Evolutionary conservation across 495 filamentous ascomycete species (phyloP).

Genomic region (Neurospora intermedia): DNA sequence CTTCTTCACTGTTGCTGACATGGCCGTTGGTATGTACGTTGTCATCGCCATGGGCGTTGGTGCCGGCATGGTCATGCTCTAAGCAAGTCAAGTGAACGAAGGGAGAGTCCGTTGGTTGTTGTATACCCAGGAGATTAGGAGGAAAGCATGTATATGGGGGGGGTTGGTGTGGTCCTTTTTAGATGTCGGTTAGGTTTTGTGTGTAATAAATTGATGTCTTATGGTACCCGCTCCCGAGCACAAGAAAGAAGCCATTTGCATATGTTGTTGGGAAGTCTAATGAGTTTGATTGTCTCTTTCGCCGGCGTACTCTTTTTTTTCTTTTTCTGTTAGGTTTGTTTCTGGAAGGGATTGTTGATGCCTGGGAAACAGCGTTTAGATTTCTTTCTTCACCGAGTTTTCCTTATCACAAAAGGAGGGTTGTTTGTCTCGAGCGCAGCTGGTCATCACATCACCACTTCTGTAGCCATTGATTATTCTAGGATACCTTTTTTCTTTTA

Average conservation of each 20-base stretch:
- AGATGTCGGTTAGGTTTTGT: background rate
- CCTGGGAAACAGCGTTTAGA: background rate
- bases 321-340: background rate
- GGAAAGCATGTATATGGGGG: background rate
- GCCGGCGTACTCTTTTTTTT: background rate
- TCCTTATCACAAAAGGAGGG: background rate
- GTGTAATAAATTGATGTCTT: background rate
- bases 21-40: slow-evolving; percentile 59
- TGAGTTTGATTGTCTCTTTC: background rate
- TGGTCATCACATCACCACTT: background rate
- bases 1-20: slow-evolving; percentile 48
- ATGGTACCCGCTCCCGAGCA: background rate
- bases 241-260: background rate
- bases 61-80: slow-evolving; percentile 68
- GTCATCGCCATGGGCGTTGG: slow-evolving; percentile 57
- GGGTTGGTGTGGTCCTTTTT: background rate
- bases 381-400: background rate
- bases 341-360: background rate
- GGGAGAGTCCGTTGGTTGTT: background rate
- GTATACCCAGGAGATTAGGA: background rate
- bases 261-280: background rate
- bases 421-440: background rate
- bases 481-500: background rate
- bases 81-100: slow-evolving; percentile 17
- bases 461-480: background rate